A percentile compares a stretch with the other conserved stretches of the same genome.
These are phyloP conservation scores for Candida stauntonica DNA, from an alignment of 805 yeast genomes.

Conservation along the genomic window DNA sequence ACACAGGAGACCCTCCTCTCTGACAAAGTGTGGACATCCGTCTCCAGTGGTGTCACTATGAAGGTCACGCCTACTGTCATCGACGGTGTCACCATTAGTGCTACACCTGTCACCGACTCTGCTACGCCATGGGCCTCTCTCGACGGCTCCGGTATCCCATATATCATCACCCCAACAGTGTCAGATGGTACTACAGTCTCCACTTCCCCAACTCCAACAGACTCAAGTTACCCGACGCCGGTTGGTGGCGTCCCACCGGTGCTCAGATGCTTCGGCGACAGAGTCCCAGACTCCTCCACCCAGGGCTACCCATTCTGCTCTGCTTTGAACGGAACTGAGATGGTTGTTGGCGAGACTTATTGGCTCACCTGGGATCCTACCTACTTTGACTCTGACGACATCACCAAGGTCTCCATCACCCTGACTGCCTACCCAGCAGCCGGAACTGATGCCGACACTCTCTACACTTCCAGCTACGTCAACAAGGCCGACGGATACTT, in stretches of 20 bases:
- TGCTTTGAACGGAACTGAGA: constrained; percentile 36
- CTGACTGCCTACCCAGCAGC: constrained; percentile 33
- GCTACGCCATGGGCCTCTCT: constrained; percentile 42
- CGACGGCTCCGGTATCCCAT: constrained; percentile 42
- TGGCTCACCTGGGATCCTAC: constrained; percentile 47
- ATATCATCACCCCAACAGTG: constrained; percentile 37
- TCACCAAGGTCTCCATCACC: constrained; percentile 32
- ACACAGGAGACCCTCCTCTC: constrained; percentile 21
- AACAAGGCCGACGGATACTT: constrained; percentile 37
- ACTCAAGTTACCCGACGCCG: constrained; percentile 30
- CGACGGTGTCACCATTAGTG: constrained; percentile 40
- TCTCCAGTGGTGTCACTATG: constrained; percentile 29
- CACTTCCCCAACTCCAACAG: constrained; percentile 41
- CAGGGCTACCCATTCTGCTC: constrained; percentile 41
- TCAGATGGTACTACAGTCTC: constrained; percentile 31
- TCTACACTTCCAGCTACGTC: constrained; percentile 33
- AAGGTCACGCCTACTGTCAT: constrained; percentile 51
- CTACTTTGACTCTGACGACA: constrained; percentile 36
- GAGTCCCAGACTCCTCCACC: constrained; percentile 31
- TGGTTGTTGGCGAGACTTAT: constrained; percentile 43
- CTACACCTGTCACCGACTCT: constrained; percentile 34
- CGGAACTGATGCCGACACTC: constrained; percentile 28
- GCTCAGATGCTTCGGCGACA: constrained; percentile 39
- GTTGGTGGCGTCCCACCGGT: constrained; percentile 41
- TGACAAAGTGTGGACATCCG: constrained; percentile 33